Evolutionary conservation across 345 rosid genomes (phyloP), one percentile per base, ranked within the genome.

Genomic region (Tarenaya hassleriana): DNA sequence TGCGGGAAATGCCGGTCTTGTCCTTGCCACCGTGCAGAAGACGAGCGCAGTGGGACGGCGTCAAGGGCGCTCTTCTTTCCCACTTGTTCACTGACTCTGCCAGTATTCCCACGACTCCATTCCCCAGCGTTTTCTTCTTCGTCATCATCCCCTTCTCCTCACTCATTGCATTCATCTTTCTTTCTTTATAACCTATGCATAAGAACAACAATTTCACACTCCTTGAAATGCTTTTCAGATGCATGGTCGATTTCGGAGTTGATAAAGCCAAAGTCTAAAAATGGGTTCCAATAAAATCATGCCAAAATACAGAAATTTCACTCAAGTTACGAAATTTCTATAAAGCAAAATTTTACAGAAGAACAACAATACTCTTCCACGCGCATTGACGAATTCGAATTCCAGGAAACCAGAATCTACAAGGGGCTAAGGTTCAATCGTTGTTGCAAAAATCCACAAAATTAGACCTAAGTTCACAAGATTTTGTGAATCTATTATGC

Each of bases 21-120:
- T 73, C 88, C 70, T 55, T 74, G 41, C 94, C 91, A 27, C 86
- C 58, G 58, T 78, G 80, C 9, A 91, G 75, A 48, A 91, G 87
- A 9, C 88, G 75, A 18, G 96, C 96, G 19, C 98, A 91, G 55
- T 91, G 89, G 0, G 96, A 77, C 0, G 96, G 98, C 11, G 98
- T 77, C 24, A 91, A 31, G 27, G 98, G 98, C 10, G 65, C 87
- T 71, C 98, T 75, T 65, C 98, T 78, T 69, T 91, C 98, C 98
- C 96, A 91, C 47, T 84, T 91, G 65, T 84, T 87, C 37, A 63
- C 78, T 0, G 92, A 62, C 68, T 91, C 98, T 0, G 92, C 71
- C 24, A 91, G 68, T 29, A 91, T 81, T 14, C 98, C 96, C 4
- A 91, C 84, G 16, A 87, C 81, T 72, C 95, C 96, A 51, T 91